Percentiles rank a stretch among this genome's conserved stretches.
Evolutionary conservation across 164 flowering plant species (phyloP).

Genomic region (Akebia trifoliata): DNA sequence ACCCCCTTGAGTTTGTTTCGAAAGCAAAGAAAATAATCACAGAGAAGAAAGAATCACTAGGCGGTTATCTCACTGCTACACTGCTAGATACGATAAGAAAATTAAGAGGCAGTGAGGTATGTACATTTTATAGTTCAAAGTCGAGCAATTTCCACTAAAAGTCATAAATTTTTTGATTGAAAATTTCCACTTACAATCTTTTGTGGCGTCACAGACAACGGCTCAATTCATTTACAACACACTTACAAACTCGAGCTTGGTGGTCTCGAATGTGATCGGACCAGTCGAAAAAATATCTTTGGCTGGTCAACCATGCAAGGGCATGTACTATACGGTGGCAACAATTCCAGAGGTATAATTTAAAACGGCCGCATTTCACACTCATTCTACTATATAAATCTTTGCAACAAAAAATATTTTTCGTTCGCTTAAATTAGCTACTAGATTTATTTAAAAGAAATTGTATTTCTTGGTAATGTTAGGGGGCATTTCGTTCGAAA

Average conservation of each 20-base stretch:
- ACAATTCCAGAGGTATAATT: slow-evolving; percentile 41
- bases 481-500: no score
- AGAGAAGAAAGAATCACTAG: slow-evolving; percentile 33
- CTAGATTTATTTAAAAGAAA: no score
- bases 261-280: slow-evolving; percentile 41
- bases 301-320: slow-evolving; percentile 33
- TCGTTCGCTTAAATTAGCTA: no score
- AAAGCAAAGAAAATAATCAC: slow-evolving; percentile 27
- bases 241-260: slow-evolving; percentile 35
- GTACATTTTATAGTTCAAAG: no score
- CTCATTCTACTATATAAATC: no score
- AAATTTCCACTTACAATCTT: no score
- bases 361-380: neutral
- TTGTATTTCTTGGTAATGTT: no score
- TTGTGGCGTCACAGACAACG: slow-evolving; percentile 20
- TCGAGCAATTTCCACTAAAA: no score
- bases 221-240: slow-evolving; percentile 26
- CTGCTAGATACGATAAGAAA: slow-evolving; percentile 31
- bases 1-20: slow-evolving; percentile 36
- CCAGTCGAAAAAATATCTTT: slow-evolving; percentile 38
- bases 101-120: slow-evolving; percentile 44
- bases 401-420: no score
- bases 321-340: slow-evolving; percentile 35
- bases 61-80: slow-evolving; percentile 32
- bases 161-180: no score